Evolutionary conservation across 371 early-diverging fungal species (phyloP), one percentile per base, ranked within the genome.

Genomic region (Mucor ambiguus): DNA sequence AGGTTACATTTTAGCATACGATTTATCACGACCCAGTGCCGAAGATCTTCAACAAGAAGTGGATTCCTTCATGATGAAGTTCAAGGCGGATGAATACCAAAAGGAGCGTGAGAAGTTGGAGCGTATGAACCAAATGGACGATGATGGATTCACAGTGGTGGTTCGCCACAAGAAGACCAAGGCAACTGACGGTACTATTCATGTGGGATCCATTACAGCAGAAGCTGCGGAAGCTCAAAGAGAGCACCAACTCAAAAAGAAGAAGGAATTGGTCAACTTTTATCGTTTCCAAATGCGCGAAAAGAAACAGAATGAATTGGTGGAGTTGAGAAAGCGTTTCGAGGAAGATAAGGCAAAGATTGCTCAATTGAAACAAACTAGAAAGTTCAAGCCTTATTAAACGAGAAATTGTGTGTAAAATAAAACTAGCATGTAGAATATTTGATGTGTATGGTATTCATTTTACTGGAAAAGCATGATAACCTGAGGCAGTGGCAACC

Each of bases 271-370:
- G 54, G 84, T 85, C 48, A 92, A 96, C 80, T 95, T 97, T 85
- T 97, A 97, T 75, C 81, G 96, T 35, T 97, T 96, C 92, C 97
- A 97, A 82, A 82, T 91, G 84, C 89, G 96, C 28, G 95, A 97
- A 82, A 83, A 83, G 62, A 95, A 96, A 75, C 83, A 92, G 60
- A 89, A 93, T 69, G 95, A 95, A 87, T 84, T 96, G 60, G 80
- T 82, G 0, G 93, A 95, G 49, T 80, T 97, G 63, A 91, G 96
- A 67, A 83, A 84, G 70, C 92, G 92, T 71, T 97, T 97, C 67
- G 96, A 96, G 74, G 90, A 95, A 67, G 98, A 97, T 83, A 95
- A 95, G 83, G 72, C 80, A 55, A 87, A 89, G 77, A 93, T 97
- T 66, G 92, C 83, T 30, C 75, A 84, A 54, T 85, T 96, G 67